These are phyloP conservation scores for Rhodotorula sphaerocarpa DNA, from an alignment of 768 basidiomycete species.

Conservation along the genomic window DNA sequence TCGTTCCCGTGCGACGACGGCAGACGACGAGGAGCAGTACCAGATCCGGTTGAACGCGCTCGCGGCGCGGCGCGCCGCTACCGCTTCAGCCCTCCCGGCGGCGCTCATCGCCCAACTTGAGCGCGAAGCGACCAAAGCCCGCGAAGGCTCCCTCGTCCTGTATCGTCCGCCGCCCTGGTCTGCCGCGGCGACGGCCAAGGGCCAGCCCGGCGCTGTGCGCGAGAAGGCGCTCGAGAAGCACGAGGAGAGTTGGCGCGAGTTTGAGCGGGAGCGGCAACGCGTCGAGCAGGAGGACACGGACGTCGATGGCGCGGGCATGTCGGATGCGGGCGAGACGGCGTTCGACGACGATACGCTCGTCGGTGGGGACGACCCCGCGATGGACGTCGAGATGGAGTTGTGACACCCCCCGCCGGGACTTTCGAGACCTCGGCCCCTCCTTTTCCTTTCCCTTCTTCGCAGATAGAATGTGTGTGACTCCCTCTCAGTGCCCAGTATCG, in stretches of 20 bases:
- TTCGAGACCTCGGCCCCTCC: no score
- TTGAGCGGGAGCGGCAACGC: slow-evolving; percentile 2
- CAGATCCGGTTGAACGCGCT: not conserved
- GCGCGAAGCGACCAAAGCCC: not conserved
- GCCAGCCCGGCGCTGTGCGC: not conserved
- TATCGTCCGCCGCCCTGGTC: slow-evolving; percentile 14
- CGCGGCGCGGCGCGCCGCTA: not conserved
- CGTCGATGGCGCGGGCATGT: not conserved
- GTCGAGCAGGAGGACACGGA: slow-evolving; percentile 1
- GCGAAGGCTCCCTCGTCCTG: slow-evolving; percentile 1
- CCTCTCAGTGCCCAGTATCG: no score
- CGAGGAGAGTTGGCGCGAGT: slow-evolving; percentile 9
- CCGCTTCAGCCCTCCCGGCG: not conserved
- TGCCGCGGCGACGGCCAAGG: not conserved
- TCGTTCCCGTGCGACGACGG: not conserved
- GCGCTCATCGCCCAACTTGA: not conserved
- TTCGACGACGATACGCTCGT: not conserved
- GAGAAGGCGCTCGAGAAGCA: not conserved
- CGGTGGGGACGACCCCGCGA: not conserved
- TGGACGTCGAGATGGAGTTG: slow-evolving; percentile 14
- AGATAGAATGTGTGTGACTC: no score
- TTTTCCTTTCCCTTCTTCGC: no score
- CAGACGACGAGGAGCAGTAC: not conserved
- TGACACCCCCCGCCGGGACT: not conserved
- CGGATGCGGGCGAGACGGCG: not conserved